A percentile compares a stretch with the other conserved stretches of the same genome.
These are phyloP conservation scores for Orbilia oligospora DNA, from an alignment of 2,329 filamentous ascomycete species.

Conservation along the genomic window DNA sequence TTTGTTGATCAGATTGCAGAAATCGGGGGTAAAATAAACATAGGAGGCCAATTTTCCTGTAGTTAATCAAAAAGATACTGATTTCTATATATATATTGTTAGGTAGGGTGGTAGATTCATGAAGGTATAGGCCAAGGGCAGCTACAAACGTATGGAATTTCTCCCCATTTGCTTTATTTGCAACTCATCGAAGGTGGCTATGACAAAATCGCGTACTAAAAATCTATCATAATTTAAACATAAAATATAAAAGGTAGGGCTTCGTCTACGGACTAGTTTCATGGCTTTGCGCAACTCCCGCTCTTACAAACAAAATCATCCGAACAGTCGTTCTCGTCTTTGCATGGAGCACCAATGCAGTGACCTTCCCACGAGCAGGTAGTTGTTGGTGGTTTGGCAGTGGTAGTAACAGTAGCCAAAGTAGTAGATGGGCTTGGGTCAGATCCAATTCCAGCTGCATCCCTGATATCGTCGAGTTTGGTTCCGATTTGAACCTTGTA, in stretches of 20 bases:
- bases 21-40: too few relatives aligned
- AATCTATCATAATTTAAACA: not conserved
- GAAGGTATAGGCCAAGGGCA: too few relatives aligned
- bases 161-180: too few relatives aligned
- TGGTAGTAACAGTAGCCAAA: constrained; percentile 8
- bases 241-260: not conserved
- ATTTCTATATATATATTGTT: too few relatives aligned
- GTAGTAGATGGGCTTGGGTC: not conserved
- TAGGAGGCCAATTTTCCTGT: too few relatives aligned
- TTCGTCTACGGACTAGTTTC: not conserved
- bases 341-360: constrained; percentile 29
- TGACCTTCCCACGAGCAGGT: constrained; percentile 37
- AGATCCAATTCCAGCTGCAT: constrained; percentile 39
- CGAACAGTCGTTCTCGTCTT: constrained; percentile 19
- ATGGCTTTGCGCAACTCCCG: constrained; percentile 14
- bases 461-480: constrained; percentile 51
- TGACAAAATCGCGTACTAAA: too few relatives aligned
- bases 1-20: too few relatives aligned
- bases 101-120: too few relatives aligned
- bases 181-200: too few relatives aligned
- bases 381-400: not conserved
- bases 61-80: too few relatives aligned
- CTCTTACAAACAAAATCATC: constrained; percentile 34
- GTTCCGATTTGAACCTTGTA: constrained; percentile 61
- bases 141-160: too few relatives aligned